These are phyloP conservation scores for Erigeron canadensis DNA, from an alignment of 129 eudicot genomes.

Conservation along the genomic window DNA sequence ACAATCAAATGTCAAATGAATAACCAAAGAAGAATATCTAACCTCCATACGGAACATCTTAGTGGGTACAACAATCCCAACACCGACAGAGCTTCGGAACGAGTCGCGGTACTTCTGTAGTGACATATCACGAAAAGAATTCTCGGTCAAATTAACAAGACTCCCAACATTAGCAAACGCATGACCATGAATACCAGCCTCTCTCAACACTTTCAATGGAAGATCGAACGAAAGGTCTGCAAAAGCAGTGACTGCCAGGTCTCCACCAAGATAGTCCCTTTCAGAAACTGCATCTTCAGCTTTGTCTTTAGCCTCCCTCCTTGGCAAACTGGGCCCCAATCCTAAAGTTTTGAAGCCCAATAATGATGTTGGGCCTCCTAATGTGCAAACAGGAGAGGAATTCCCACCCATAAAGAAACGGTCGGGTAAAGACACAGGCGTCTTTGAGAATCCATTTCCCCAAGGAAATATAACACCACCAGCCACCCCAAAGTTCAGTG, in stretches of 20 bases:
- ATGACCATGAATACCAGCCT: constrained; percentile 83
- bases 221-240: constrained; percentile 94
- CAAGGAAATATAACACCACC: constrained; percentile 73
- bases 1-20: background rate
- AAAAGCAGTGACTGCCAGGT: constrained; percentile 83
- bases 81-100: constrained; percentile 63
- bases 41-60: constrained; percentile 95
- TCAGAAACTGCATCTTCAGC: constrained; percentile 32
- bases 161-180: constrained; percentile 76
- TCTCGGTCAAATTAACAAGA: constrained; percentile 59
- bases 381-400: constrained; percentile 79
- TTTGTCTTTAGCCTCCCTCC: constrained; percentile 43
- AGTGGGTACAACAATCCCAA: constrained; percentile 78
- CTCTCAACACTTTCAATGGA: constrained; percentile 66
- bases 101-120: constrained; percentile 61
- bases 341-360: constrained; percentile 77
- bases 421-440: constrained; percentile 61
- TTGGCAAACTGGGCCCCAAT: constrained; percentile 68
- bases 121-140: constrained; percentile 46
- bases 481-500: constrained; percentile 77
- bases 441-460: constrained; percentile 61
- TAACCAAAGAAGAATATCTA: constrained; percentile 17
- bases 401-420: constrained; percentile 81
- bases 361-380: constrained; percentile 73
- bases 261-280: constrained; percentile 83